These are phyloP conservation scores for Collybia mongolica DNA, from an alignment of 768 basidiomycete genomes.

Conservation along the genomic window DNA sequence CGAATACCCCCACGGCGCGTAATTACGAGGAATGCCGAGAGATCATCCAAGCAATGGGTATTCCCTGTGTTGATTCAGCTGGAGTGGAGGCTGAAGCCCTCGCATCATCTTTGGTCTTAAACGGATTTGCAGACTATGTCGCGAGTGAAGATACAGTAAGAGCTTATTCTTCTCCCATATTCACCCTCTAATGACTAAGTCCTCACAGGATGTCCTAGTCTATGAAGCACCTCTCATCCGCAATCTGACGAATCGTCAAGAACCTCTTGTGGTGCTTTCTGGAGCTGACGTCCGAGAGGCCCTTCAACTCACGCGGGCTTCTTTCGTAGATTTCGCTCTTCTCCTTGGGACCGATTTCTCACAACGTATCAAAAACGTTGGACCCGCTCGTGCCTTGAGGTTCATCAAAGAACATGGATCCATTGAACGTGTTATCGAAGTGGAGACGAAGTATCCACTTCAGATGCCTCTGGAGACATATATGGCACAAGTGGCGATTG, in stretches of 20 bases:
- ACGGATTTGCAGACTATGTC: slow-evolving; percentile 82
- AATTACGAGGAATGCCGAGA: slow-evolving; percentile 73
- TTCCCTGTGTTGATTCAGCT: slow-evolving; percentile 67
- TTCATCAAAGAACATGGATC: slow-evolving; percentile 69
- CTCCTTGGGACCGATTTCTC: slow-evolving; percentile 92
- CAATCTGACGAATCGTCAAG: slow-evolving; percentile 61
- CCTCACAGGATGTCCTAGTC: slow-evolving; percentile 68
- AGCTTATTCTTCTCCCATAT: slow-evolving; percentile 4
- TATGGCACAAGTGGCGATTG: slow-evolving; percentile 60
- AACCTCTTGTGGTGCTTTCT: slow-evolving; percentile 62
- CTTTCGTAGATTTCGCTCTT: slow-evolving; percentile 83
- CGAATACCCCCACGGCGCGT: slow-evolving; percentile 53
- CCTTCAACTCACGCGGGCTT: slow-evolving; percentile 52
- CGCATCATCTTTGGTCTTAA: slow-evolving; percentile 71
- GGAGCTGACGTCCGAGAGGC: slow-evolving; percentile 59
- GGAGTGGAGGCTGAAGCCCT: slow-evolving; percentile 86
- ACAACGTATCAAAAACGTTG: slow-evolving; percentile 78
- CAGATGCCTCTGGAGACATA: slow-evolving; percentile 49
- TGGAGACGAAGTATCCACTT: slow-evolving; percentile 49
- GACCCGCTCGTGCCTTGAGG: slow-evolving; percentile 74
- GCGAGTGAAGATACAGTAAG: slow-evolving; percentile 86
- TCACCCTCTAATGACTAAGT: slow-evolving; percentile 1
- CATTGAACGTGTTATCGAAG: slow-evolving; percentile 68
- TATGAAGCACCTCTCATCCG: slow-evolving; percentile 84
- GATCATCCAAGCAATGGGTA: slow-evolving; percentile 77